Evolutionary conservation across 768 basidiomycete species (phyloP).

Genomic region (Rhizopogon vinicolor): DNA sequence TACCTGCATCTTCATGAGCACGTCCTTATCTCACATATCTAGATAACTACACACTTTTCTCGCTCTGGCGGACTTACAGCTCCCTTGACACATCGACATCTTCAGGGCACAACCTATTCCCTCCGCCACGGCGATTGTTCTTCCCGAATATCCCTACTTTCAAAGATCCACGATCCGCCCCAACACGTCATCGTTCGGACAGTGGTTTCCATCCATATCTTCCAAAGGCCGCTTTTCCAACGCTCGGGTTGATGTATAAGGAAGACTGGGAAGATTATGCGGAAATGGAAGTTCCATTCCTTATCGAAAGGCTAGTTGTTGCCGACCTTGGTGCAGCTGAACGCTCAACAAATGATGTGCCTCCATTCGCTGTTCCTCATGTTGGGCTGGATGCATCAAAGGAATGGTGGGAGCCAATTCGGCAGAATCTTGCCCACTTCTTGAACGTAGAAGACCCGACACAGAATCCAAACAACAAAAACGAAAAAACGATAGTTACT

Average conservation of each 20-base stretch:
- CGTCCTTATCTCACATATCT: constrained; percentile 3
- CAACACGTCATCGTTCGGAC: constrained; percentile 41
- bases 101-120: constrained; percentile 44
- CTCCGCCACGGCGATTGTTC: constrained; percentile 69
- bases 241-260: constrained; percentile 57
- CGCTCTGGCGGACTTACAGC: constrained; percentile 75
- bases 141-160: constrained; percentile 68
- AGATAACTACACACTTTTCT: constrained; percentile 69
- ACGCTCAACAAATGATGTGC: constrained; percentile 20
- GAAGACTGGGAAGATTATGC: constrained; percentile 79
- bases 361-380: constrained; percentile 34
- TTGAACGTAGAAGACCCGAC: constrained; percentile 29
- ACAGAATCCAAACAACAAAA: constrained; percentile 10
- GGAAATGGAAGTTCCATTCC: constrained; percentile 61
- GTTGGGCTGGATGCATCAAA: constrained; percentile 39
- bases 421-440: constrained; percentile 38
- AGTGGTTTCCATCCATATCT: constrained; percentile 70
- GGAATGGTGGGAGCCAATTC: constrained; percentile 69
- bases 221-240: constrained; percentile 72
- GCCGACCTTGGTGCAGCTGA: constrained; percentile 70
- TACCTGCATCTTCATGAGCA: neutral
- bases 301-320: constrained; percentile 73
- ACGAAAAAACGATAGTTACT: constrained; percentile 48
- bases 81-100: constrained; percentile 48
- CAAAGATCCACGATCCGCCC: constrained; percentile 33